Percentiles rank a stretch among this genome's conserved stretches.
phyloP scores from a whole-genome alignment of 768 basidiomycete genomes.

The Russula dissimulans region DNA sequence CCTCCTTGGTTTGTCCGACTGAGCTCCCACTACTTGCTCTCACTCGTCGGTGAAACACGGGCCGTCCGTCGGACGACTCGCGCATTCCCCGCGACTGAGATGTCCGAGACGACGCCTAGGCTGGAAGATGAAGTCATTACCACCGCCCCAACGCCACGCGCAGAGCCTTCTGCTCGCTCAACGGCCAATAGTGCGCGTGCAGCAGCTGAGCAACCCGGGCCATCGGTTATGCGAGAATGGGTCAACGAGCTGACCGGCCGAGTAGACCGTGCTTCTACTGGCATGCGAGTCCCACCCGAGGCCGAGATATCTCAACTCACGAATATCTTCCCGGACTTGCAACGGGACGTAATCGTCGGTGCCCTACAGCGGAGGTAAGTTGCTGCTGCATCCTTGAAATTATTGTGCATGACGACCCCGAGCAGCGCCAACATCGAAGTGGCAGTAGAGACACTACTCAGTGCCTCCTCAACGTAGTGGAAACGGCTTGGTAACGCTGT shows the following conservation, averaged over 20 bases:
- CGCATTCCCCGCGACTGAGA: conserved; percentile 6
- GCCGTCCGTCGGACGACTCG: conserved; percentile 44
- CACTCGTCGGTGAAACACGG: conserved; percentile 62
- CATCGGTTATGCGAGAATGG: conserved; percentile 66
- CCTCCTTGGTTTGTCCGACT: conserved; percentile 50
- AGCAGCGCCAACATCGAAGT: conserved; percentile 66
- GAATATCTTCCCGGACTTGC: conserved; percentile 77
- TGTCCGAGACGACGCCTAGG: conserved; percentile 12
- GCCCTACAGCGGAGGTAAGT: conserved; percentile 77
- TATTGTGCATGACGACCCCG: conserved; percentile 3
- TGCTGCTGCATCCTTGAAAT: conserved; percentile 8
- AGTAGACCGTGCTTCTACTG: conserved; percentile 40
- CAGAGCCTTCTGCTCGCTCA: conserved; percentile 13
- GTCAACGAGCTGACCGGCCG: conserved; percentile 70
- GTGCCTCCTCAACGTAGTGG: conserved; percentile 24
- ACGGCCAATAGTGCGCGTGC: conserved; percentile 9
- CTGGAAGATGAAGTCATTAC: conserved; percentile 55
- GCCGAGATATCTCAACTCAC: conserved; percentile 66
- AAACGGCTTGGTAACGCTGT: not conserved
- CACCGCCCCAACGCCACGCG: conserved; percentile 39
- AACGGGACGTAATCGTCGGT: conserved; percentile 60
- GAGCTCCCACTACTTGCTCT: conserved; percentile 47
- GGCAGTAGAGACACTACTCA: conserved; percentile 73
- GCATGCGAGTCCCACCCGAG: conserved; percentile 63
- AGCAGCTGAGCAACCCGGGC: conserved; percentile 5